A percentile compares a stretch with the other conserved stretches of the same genome.
Conservation (phyloP, 106 monocot species). For the Hemerocallis citrina region DNA sequence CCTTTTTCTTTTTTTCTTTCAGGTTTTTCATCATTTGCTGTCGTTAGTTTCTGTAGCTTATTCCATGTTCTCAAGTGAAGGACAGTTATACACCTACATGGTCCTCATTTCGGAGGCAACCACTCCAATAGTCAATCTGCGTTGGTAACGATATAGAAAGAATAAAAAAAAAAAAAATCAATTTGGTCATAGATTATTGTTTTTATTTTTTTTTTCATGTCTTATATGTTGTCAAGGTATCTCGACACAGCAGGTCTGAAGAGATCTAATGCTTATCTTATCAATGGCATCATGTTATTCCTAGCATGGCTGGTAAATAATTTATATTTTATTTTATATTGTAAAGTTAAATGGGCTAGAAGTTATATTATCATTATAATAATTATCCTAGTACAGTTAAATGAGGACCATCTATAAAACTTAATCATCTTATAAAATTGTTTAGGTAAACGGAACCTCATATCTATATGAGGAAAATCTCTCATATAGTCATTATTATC, state of each 20-base stretch:
- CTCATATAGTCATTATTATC: too few relatives aligned
- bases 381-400: background rate
- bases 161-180: background rate
- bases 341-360: background rate
- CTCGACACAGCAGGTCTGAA: conserved; percentile 88
- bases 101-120: conserved; percentile 76
- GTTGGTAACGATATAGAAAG: conserved; percentile 62
- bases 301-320: conserved; percentile 84
- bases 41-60: conserved; percentile 46
- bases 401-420: background rate
- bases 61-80: conserved; percentile 55
- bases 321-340: background rate
- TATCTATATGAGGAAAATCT: too few relatives aligned
- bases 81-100: conserved; percentile 62
- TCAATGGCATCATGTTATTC: conserved; percentile 74
- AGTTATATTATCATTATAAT: background rate
- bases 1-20: conserved; percentile 17
- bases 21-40: conserved; percentile 71
- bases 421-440: too few relatives aligned
- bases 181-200: background rate
- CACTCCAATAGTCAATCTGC: conserved; percentile 64
- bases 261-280: conserved; percentile 63
- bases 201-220: background rate
- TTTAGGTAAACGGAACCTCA: too few relatives aligned
- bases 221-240: conserved; percentile 51